These are phyloP conservation scores for Physcomitrium patens DNA, from an alignment of 225 moss, liverwort and hornwort genomes.

Conservation along the genomic window DNA sequence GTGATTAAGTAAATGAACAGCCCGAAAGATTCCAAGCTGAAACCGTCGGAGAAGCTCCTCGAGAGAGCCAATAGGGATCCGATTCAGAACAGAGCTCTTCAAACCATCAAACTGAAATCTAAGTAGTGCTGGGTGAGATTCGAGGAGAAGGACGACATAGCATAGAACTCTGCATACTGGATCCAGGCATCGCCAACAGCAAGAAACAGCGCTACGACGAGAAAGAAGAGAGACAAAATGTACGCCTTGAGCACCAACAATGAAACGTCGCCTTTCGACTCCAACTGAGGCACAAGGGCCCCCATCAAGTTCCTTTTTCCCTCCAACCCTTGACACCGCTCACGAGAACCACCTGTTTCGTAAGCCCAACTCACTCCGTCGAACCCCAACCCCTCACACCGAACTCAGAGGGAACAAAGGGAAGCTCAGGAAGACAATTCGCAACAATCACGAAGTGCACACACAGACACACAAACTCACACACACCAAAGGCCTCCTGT, in stretches of 20 bases:
- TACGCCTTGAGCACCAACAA: conserved; percentile 45
- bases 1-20: too few species aligned
- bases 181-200: conserved; percentile 40
- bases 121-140: conserved; percentile 14
- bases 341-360: not conserved
- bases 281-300: conserved; percentile 1
- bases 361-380: not conserved
- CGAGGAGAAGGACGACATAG: not conserved
- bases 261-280: conserved; percentile 35
- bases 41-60: not conserved
- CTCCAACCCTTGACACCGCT: not conserved
- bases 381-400: not conserved
- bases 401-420: not conserved
- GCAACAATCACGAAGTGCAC: too few species aligned
- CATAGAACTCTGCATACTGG: conserved; percentile 23
- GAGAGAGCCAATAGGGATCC: not conserved
- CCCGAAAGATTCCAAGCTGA: not conserved
- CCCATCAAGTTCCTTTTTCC: conserved; percentile 27
- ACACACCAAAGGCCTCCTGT: too few species aligned
- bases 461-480: too few species aligned
- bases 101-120: conserved; percentile 30
- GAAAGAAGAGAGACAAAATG: conserved; percentile 36
- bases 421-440: too few species aligned
- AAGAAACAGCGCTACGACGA: conserved; percentile 31
- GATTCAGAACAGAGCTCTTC: not conserved